Conservation (phyloP, 208 protist species). For the Vickermania ingenoplastis region DNA sequence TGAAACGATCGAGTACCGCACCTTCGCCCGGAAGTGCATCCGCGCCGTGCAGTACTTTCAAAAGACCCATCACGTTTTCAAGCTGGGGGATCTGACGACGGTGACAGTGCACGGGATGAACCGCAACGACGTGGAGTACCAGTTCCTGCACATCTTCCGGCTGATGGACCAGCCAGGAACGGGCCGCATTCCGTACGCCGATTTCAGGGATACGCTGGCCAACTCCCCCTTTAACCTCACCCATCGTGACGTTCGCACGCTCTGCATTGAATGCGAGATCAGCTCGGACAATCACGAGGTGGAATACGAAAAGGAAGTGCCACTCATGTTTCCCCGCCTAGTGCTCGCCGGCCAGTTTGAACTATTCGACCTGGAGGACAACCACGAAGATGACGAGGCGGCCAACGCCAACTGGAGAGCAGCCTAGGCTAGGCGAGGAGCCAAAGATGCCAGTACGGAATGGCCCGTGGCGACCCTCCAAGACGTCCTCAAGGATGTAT, state of each 20-base stretch:
- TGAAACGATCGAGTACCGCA: slow-evolving; percentile 55
- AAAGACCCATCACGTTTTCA: slow-evolving; percentile 46
- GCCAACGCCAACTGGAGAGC: too few species aligned
- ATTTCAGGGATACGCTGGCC: slow-evolving; percentile 46
- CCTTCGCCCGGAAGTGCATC: slow-evolving; percentile 41
- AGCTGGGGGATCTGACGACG: slow-evolving; percentile 15
- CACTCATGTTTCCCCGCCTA: slow-evolving; percentile 63
- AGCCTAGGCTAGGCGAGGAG: too few species aligned
- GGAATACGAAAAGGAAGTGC: slow-evolving; percentile 66
- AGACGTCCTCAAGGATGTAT: neutral
- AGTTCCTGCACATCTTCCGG: slow-evolving; percentile 70
- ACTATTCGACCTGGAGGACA: slow-evolving; percentile 41
- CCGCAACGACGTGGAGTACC: slow-evolving; percentile 61
- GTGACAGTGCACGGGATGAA: slow-evolving; percentile 78
- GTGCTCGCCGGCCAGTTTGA: slow-evolving; percentile 57
- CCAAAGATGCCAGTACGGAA: too few species aligned
- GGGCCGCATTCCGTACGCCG: slow-evolving; percentile 42
- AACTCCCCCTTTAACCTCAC: slow-evolving; percentile 80
- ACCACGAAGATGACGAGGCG: neutral
- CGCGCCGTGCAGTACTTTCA: slow-evolving; percentile 70
- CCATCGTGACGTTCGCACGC: slow-evolving; percentile 56
- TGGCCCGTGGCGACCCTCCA: neutral
- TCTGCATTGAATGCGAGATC: slow-evolving; percentile 53
- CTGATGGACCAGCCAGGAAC: slow-evolving; percentile 45
- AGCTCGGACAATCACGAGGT: slow-evolving; percentile 32